Base-by-base conservation (phyloP, 805 yeast species). In the Sugiyamaella qingdaonensis region DNA sequence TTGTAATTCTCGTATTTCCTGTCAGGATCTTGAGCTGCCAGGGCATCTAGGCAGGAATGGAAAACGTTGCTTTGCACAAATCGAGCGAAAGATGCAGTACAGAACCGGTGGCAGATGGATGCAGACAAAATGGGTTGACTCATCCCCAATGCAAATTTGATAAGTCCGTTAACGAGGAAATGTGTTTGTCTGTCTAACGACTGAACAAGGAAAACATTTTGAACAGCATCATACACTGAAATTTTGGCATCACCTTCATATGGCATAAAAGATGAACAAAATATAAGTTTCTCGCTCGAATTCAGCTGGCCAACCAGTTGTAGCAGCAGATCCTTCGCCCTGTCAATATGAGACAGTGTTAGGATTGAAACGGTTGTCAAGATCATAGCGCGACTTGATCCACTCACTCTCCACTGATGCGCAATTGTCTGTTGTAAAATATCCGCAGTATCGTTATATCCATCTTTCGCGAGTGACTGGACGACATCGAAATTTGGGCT, bases 71-170 rank as follows among this genome's bases (percentile, higher is more conserved):
- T 27, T 11, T 37, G 18, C 10, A 53, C 32, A 33, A 24, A 50
- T 2, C 16, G 11, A 5, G 47, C 5, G 31, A 49, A 18, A 11
- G 11, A 14, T 11, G 19, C 34, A 7, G 21, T 10, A 8, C 35
- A 34, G 18, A 55, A 49, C 39, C 52, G 10, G 19, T 19, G 34
- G 18, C 52, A 45, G n/a, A 48, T 27, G 4, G 59, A 53, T 10
- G 57, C 54, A 10, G 53, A 49, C 19, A 56, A 39, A n/a, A 56
- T 49, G n/a, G 56, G 52, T 19, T 37, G 18, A 16, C 57, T 53
- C 4, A 42, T 21, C 27, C 33, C 33, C 16, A 56, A 42, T 18
- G 52, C 44, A 14, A 53, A 35, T 5, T 21, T 46, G 14, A 54
- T 33, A 18, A 54, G 42, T 14, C 46, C 46, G 45, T 53, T 45